Conservation (phyloP, 192 early-diverging fungal genomes). For the Borealophlyctis nickersoniae region DNA sequence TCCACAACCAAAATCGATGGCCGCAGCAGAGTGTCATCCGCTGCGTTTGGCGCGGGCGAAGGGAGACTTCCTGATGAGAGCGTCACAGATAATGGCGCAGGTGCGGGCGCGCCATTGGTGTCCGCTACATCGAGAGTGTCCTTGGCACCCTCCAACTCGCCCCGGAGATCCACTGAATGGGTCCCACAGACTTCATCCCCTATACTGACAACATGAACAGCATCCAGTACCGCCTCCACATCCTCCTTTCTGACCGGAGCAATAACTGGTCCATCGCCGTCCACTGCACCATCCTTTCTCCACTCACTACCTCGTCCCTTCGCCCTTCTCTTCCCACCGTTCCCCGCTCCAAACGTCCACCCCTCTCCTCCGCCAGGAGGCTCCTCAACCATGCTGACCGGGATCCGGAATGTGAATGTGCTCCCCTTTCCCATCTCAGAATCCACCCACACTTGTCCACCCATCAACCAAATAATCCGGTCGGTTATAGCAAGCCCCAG, state of each 20-base stretch:
- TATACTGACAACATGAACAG: too few relatives aligned
- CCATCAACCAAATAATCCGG: conserved; percentile 20
- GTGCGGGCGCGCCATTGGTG: too few relatives aligned
- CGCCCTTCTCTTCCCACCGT: not conserved
- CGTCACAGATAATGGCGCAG: too few relatives aligned
- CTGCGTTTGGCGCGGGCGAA: too few relatives aligned
- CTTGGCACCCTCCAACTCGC: too few relatives aligned
- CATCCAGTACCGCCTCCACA: too few relatives aligned
- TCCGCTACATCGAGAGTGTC: too few relatives aligned
- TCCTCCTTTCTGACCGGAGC: not conserved
- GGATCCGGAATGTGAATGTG: conserved; percentile 3
- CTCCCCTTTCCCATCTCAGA: conserved; percentile 14
- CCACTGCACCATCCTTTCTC: not conserved
- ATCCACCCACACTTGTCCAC: conserved; percentile 15
- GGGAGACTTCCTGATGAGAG: too few relatives aligned
- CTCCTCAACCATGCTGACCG: not conserved
- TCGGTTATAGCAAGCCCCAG: conserved; percentile 28
- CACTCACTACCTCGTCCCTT: not conserved
- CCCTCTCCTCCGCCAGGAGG: not conserved
- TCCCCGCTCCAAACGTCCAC: conserved; percentile 1
- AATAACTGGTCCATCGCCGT: not conserved
- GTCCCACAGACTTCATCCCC: too few relatives aligned
- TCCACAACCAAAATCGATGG: conserved; percentile 24
- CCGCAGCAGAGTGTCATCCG: too few relatives aligned
- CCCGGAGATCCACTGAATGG: too few relatives aligned